These are phyloP conservation scores for Emmonsia crescens DNA, from an alignment of 2,329 filamentous ascomycete genomes.

Conservation along the genomic window DNA sequence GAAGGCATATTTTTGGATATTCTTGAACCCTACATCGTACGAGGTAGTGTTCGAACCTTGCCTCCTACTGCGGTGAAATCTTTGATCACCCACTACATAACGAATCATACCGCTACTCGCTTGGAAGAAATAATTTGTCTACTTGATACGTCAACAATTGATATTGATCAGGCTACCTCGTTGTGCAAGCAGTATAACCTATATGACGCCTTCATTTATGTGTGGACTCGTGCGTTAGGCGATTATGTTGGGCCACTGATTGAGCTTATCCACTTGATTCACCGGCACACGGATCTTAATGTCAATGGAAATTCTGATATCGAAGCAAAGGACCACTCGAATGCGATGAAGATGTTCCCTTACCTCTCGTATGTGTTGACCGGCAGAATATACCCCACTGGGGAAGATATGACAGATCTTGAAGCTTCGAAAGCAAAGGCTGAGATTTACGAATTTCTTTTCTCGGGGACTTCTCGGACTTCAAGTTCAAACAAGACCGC, in stretches of 20 bases:
- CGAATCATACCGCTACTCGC: slow-evolving; percentile 60
- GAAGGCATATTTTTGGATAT: slow-evolving; percentile 75
- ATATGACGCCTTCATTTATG: slow-evolving; percentile 91
- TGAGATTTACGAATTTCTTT: slow-evolving; percentile 85
- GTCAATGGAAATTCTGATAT: slow-evolving; percentile 40
- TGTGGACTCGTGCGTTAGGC: slow-evolving; percentile 83
- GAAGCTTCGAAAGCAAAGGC: slow-evolving; percentile 68
- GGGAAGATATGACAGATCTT: slow-evolving; percentile 60
- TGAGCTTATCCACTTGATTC: slow-evolving; percentile 54
- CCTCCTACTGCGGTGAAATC: slow-evolving; percentile 80
- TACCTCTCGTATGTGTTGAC: slow-evolving; percentile 90
- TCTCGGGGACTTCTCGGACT: slow-evolving; percentile 68
- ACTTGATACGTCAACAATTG: slow-evolving; percentile 79
- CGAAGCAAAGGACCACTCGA: slow-evolving; percentile 45
- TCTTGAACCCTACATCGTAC: slow-evolving; percentile 77
- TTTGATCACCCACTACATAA: slow-evolving; percentile 70
- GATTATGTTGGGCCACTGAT: slow-evolving; percentile 88
- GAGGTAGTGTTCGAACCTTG: slow-evolving; percentile 60
- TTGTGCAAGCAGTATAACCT: slow-evolving; percentile 85
- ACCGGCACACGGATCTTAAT: slow-evolving; percentile 14
- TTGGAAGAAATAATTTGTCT: slow-evolving; percentile 93
- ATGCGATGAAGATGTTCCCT: slow-evolving; percentile 84
- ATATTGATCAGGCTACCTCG: slow-evolving; percentile 83
- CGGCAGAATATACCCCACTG: slow-evolving; percentile 82
- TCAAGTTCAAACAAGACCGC: slow-evolving; percentile 25